Evolutionary conservation across 305 asterid genomes (phyloP).

Genomic region (Rubia peregrina): DNA sequence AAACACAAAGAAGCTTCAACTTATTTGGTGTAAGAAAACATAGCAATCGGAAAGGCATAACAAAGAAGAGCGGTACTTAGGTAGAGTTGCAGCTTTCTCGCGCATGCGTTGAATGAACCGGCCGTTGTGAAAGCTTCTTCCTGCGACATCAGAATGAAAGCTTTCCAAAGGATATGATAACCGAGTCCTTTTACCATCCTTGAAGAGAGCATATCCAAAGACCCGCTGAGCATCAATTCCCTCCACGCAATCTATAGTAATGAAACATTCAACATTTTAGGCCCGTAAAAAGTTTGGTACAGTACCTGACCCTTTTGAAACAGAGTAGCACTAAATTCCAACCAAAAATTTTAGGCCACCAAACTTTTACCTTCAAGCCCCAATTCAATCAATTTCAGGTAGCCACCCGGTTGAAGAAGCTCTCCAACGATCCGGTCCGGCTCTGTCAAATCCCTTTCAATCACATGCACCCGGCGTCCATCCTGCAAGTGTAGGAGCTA

Average conservation of each 20-base stretch:
- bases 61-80: constrained; percentile 43
- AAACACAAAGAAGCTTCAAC: neutral
- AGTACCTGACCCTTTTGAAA: neutral
- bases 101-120: constrained; percentile 86
- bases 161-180: constrained; percentile 81
- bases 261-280: neutral
- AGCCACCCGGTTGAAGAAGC: constrained; percentile 88
- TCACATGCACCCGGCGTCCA: constrained; percentile 65
- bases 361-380: constrained; percentile 62
- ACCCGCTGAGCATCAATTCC: constrained; percentile 79
- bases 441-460: constrained; percentile 78
- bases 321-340: neutral
- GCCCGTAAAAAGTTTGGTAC: neutral
- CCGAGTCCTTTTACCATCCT: constrained; percentile 67
- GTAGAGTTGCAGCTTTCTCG: constrained; percentile 72
- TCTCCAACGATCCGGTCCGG: constrained; percentile 92
- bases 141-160: constrained; percentile 67
- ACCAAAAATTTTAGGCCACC: neutral
- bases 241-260: constrained; percentile 63
- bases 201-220: constrained; percentile 80
- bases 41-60: neutral
- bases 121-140: constrained; percentile 87
- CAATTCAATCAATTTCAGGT: constrained; percentile 73
- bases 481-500: constrained; percentile 35
- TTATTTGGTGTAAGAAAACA: neutral